Evolutionary conservation across 2,329 filamentous ascomycete genomes (phyloP), one percentile per base, ranked within the genome.

Genomic region (Coniochaeta pulveracea): DNA sequence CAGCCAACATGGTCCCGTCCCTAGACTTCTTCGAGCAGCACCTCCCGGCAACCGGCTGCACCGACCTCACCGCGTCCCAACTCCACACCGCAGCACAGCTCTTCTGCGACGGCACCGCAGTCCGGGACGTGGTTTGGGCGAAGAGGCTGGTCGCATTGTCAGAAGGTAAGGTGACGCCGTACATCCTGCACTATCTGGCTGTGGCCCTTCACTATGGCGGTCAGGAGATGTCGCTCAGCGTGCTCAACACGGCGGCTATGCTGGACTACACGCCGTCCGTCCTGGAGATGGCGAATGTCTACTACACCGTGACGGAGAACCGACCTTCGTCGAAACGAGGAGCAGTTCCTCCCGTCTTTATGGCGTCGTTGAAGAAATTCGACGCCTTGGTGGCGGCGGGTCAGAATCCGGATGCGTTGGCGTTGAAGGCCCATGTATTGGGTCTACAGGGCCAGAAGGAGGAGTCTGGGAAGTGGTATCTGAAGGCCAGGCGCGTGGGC

Each of bases 211-310:
- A 43, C 10, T 15, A 28, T 17, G 26, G 29, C 18, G 27, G 7
- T 32, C 40, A 7, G 33, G 28, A 29, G 36, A 37, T 61, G 3
- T 49, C 46, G 9, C 33, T 44, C 5, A 50, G 57, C 36, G 56
- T 63, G 41, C 46, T 62, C 26, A 34, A 48, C 35, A 50, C 52
- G 3, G 51, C 54, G 8, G 47, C 48, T 7, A 30, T 37, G 12
- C 38, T 54, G 2, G 49, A 43, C 23, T 60, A 61, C 43, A 31
- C 38, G 21, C 58, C 60, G 6, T 54, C 56, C 11, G 49, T 54
- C 5, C 41, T 63, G 21, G 49, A 54, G 4, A 22, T 58, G 8
- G n/a, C n/a, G n/a, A n/a, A n/a, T n/a, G 39, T 52, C 26, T 43
- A 39, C 17, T 24, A 31, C 18, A 11, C 22, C 5, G 27, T 19